Base-by-base conservation (phyloP, 116 monocot genomes). In the Posidonia oceanica region DNA sequence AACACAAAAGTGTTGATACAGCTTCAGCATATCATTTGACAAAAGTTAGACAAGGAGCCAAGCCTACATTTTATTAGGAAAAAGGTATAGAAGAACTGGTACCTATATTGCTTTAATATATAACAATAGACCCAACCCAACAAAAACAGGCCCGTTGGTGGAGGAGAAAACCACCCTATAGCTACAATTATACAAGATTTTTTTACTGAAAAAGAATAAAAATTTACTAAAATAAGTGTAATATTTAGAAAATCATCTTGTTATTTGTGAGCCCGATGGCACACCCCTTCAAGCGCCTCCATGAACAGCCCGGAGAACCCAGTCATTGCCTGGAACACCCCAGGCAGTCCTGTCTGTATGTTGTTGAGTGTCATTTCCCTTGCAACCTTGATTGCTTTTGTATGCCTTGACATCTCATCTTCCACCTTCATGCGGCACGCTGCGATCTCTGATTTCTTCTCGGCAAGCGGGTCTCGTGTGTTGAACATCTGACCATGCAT, bases 261-360 rank as follows among this genome's bases (percentile, higher is more conserved):
- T 38, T 48, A 56, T 23, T 13, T 17, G n/a, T 72, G 82, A 36
- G 83, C 82, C 61, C 76, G 73, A 36, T 74, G 68, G 79, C 80
- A 87, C 52, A 90, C 93, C 18, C 71, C 77, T 56, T 82, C 87
- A 2, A 98, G 80, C 2, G 80, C 84, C 69, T 92, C 84, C 2
- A 75, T 83, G 61, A 90, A 75, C 66, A 90, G 55, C 5, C 82
- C 86, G 0, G 98, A 93, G 85, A 98, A 92, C 4, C 80, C 81
- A 1, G 93, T 79, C 82, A 98, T 86, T 1, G 98, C 87, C 76
- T 98, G 98, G 67, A 98, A 98, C 17, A 98, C 84, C 14, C 93
- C 92, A 1, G 98, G 92, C 55, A 98, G 65, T 1, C 86, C 90
- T 2, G 85, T 87, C 72, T 98, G 89, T 39, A 98, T 84, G 70